phyloP scores from a whole-genome alignment of 805 yeast genomes.

The Tetrapisispora pingtungensis region DNA sequence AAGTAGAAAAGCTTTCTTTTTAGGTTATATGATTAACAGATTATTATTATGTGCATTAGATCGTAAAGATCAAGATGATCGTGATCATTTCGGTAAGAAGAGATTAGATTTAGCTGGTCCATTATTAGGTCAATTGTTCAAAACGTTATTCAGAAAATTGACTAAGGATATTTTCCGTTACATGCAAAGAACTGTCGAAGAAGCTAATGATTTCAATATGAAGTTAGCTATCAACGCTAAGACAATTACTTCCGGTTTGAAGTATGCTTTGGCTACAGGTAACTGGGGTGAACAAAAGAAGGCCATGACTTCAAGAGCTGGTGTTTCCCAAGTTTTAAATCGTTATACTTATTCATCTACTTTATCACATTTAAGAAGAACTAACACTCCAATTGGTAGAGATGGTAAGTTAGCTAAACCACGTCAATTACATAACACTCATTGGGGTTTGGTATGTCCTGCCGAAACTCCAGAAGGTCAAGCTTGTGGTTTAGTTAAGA shows the following conservation, averaged over 20 bases:
- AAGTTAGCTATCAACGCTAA: slow-evolving; percentile 95
- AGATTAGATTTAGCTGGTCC: slow-evolving; percentile 99
- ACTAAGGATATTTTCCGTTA: slow-evolving; percentile 95
- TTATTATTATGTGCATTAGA: slow-evolving; percentile 90
- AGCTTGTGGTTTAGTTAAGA: slow-evolving; percentile 98
- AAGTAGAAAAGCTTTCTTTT: slow-evolving; percentile 90
- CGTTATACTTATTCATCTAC: slow-evolving; percentile 99
- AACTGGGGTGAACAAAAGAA: slow-evolving; percentile 99
- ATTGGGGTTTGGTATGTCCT: slow-evolving; percentile 99
- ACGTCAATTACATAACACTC: slow-evolving; percentile 97
- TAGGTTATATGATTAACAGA: slow-evolving; percentile 97
- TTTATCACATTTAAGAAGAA: slow-evolving; percentile 94
- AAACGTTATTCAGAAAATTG: slow-evolving; percentile 85
- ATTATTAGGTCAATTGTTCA: slow-evolving; percentile 85
- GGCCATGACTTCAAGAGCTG: slow-evolving; percentile 97
- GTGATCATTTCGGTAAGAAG: slow-evolving; percentile 98
- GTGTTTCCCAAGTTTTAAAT: slow-evolving; percentile 97
- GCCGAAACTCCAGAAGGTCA: slow-evolving; percentile 99
- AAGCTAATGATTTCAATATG: slow-evolving; percentile 92
- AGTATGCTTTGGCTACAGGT: slow-evolving; percentile 97
- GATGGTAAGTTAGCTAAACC: slow-evolving; percentile 99
- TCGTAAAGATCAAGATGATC: slow-evolving; percentile 96
- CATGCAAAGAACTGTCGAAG: slow-evolving; percentile 98
- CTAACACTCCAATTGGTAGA: slow-evolving; percentile 98
- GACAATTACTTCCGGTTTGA: slow-evolving; percentile 93